phyloP scores from a whole-genome alignment of 2,329 filamentous ascomycete genomes.

The Colletotrichum agaves region DNA sequence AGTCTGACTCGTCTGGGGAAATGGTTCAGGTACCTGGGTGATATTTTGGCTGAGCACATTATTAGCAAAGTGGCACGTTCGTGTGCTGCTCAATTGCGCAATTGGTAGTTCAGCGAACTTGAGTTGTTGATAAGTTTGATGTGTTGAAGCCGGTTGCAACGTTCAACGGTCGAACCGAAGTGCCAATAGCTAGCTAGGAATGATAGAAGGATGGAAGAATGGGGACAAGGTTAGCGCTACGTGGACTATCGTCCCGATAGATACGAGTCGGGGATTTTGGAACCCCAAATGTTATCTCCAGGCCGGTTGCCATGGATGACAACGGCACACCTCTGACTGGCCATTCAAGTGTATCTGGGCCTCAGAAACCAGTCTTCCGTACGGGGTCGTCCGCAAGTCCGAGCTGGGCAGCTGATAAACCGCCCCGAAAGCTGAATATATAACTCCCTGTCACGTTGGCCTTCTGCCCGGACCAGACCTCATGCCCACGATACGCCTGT shows the following conservation, averaged over 20 bases:
- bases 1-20: too few species aligned
- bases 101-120: too few species aligned
- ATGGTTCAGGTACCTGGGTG: not conserved
- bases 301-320: slow-evolving; percentile 6
- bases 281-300: slow-evolving; percentile 1
- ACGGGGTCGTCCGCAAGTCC: not conserved
- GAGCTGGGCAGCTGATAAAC: not conserved
- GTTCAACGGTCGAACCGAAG: not conserved
- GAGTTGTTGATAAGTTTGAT: not conserved
- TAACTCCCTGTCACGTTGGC: not conserved
- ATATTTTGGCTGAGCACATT: not conserved
- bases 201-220: not conserved
- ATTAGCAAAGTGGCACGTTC: not conserved
- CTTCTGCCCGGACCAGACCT: not conserved
- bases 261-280: not conserved
- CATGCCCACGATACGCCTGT: not conserved
- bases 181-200: not conserved
- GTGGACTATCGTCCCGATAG: not conserved
- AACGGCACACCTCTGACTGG: slow-evolving; percentile 7
- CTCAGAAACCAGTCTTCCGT: not conserved
- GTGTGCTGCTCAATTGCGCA: too few species aligned
- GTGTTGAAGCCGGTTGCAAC: not conserved
- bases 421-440: not conserved
- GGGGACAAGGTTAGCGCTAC: not conserved
- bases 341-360: not conserved